Percentiles rank a stretch among this genome's conserved stretches.
phyloP scores from a whole-genome alignment of 1,284 basidiomycete genomes.

The Vanrija humicola region DNA sequence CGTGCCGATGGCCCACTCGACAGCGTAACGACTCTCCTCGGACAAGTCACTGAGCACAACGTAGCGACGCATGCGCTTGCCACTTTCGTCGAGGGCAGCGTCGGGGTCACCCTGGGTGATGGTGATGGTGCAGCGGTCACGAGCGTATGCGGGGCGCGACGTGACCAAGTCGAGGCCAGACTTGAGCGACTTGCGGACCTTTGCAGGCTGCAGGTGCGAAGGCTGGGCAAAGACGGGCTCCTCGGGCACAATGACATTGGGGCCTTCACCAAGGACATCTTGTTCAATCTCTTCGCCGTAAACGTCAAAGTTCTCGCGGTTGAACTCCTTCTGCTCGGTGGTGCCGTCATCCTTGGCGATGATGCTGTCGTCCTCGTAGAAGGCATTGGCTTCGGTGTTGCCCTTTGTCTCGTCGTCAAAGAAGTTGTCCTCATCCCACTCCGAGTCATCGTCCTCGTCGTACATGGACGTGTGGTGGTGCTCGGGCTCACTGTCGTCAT shows the following conservation, averaged over 20 bases:
- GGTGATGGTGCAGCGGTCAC: conserved; percentile 87
- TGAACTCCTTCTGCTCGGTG: background rate
- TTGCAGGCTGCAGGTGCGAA: conserved; percentile 6
- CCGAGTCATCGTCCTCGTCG: conserved; percentile 48
- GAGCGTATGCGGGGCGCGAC: conserved; percentile 75
- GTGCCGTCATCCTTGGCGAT: background rate
- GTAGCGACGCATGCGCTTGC: conserved; percentile 66
- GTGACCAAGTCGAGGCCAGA: conserved; percentile 54
- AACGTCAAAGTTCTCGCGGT: conserved; percentile 18
- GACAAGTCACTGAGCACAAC: conserved; percentile 90
- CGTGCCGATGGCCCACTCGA: conserved; percentile 95
- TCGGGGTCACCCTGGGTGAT: conserved; percentile 78
- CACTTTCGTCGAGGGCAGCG: conserved; percentile 54
- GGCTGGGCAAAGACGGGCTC: conserved; percentile 36
- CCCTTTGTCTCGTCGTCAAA: conserved; percentile 73
- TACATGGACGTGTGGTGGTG: conserved; percentile 40
- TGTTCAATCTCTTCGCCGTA: conserved; percentile 54
- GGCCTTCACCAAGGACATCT: conserved; percentile 54
- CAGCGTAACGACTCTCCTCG: conserved; percentile 83
- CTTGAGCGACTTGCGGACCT: conserved; percentile 32
- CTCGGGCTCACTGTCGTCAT: conserved; percentile 34
- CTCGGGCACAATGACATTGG: conserved; percentile 67
- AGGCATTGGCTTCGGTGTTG: conserved; percentile 70
- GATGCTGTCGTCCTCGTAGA: conserved; percentile 19
- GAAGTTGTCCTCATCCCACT: conserved; percentile 50